A percentile compares a stretch with the other conserved stretches of the same genome.
Conservation (phyloP, 2,329 filamentous ascomycete genomes). For the Trichoderma sp. region DNA sequence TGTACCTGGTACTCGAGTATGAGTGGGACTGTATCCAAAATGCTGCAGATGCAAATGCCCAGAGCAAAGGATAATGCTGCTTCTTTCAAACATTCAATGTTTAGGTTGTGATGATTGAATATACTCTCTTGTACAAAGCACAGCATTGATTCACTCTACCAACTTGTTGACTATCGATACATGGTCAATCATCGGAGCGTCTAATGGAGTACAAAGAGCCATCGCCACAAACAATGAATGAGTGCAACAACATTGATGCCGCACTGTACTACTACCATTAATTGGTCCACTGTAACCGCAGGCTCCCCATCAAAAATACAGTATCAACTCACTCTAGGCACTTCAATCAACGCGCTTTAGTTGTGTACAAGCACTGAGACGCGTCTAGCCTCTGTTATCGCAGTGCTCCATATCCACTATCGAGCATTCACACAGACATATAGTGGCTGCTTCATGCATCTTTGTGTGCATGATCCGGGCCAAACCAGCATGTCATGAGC, state of each 20-base stretch:
- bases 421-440: neutral
- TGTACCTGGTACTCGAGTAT: neutral
- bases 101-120: neutral
- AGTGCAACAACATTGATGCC: neutral
- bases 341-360: constrained; percentile 17
- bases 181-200: neutral
- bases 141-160: neutral
- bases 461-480: neutral
- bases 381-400: constrained; percentile 12
- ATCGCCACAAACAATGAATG: neutral
- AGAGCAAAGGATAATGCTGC: neutral
- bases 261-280: neutral
- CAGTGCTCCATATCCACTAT: neutral
- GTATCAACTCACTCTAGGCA: neutral
- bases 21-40: neutral
- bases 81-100: neutral
- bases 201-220: neutral
- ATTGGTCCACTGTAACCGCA: neutral
- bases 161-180: too few species aligned
- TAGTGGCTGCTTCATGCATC: neutral
- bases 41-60: neutral
- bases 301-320: neutral
- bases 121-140: neutral
- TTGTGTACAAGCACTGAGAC: constrained; percentile 2
- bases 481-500: constrained; percentile 16